Base-by-base conservation (phyloP, 352 stramenopile genomes). In the Phytophthora litchii region DNA sequence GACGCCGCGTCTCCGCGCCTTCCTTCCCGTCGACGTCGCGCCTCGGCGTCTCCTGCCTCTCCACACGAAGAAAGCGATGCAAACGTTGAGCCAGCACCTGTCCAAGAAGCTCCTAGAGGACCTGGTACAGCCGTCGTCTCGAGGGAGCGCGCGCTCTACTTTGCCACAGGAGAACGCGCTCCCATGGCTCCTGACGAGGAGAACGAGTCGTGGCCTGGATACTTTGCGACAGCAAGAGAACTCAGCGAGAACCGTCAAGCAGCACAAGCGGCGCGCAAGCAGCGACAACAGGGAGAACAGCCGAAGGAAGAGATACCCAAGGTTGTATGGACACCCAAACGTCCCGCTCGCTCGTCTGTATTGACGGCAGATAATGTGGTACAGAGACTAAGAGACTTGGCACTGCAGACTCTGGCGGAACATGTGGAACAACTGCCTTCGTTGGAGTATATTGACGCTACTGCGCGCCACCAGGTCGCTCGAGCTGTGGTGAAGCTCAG, bases 151-250 rank as follows among this genome's bases (percentile, higher is more conserved):
- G 75, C 75, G 32, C 54, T 78, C 17, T 86, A 69, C 58, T 86
- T 86, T 32, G 76, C 76, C 27, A 85, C 72, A 11, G 63, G 63
- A 17, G 63, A 67, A 66, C 7, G 54, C 52, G 44, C 41, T 16
- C 20, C 23, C 23, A 27, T 27, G 4, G 31, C 42, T 9, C n/a
- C 21, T 17, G 17, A 27, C 27, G 57, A 49, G 14, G 35, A 63
- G 25, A 50, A 54, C n/a, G 70, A 84, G 47, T 65, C 81, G 13
- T 94, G 82, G 82, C 85, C 85, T 3, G 85, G 85, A n/a, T 92
- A 92, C 68, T 92, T 84, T 44, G 61, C 74, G 13, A 94, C 85
- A 0, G 81, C 79, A 12, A 72, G 77, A 16, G 76, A 79, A 42
- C 70, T 94, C 27, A 51, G 61, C 16, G 74, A 91, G 45, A 82